Evolutionary conservation across 257 asterid species (phyloP), one percentile per base, ranked within the genome.

Genomic region (Paraleonurus japonicus): DNA sequence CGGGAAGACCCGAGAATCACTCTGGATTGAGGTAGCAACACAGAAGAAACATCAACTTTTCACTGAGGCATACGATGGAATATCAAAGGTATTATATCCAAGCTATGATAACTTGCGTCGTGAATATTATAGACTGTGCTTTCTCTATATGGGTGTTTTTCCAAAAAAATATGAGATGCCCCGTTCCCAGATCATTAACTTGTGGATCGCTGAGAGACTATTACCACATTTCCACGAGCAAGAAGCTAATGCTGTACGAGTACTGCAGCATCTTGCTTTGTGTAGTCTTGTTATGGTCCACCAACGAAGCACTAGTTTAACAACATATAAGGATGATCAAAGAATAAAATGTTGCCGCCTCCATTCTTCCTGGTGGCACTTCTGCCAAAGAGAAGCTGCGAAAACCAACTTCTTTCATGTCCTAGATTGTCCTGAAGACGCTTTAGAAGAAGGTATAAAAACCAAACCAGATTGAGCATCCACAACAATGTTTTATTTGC

Each of bases 281-380:
- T 1, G 1, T 15, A 5, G 24, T 30, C 23, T 60, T 27, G 13
- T 28, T 6, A 7, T 60, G 13, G 45, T 60, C 43, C 2, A 28
- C 5, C 5, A 60, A 30, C 28, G 15, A 5, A 60, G 65, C 45
- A 13, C 20, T 7, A n/a, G 1, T 27, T 60, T 13, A 54, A 1
- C 7, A 1, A n/a, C 2, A 26, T 0, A 1, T 0, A 2, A 1
- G 4, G 0, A 1, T 4, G 17, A 28, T 2, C 1, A 28, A 51
- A n/a, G 10, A 8, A 3, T 16, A 60, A 60, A 16, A 60, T 6
- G 7, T 0, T 60, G 65, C 17, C 17, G 28, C n/a, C 67, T 61
- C 28, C 67, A 61, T 61, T 17, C 67, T 32, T 61, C 67, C 0
- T 61, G 67, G 67, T 61, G 50, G 67, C 17, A 33, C 17, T 61